These are phyloP conservation scores for Lactarius quietus DNA, from an alignment of 768 basidiomycete species.

Conservation along the genomic window DNA sequence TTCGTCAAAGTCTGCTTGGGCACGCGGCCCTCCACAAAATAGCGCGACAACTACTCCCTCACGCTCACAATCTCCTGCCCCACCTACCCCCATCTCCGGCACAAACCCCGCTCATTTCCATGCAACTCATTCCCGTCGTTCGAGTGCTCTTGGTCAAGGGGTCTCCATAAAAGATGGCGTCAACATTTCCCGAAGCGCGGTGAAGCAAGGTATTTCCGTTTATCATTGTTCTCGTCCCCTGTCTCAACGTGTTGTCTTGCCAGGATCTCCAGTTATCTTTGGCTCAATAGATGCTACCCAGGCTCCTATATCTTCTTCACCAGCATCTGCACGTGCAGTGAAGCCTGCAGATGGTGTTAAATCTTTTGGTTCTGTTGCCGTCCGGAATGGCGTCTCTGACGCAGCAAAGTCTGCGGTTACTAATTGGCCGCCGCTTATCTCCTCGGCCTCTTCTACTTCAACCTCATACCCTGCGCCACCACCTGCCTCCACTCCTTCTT, in stretches of 20 bases:
- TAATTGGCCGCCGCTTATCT: constrained; percentile 26
- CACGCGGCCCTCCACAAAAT: constrained; percentile 89
- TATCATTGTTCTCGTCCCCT: background rate
- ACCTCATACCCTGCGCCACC: constrained; percentile 26
- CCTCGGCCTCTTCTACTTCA: constrained; percentile 31
- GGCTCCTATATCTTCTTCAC: constrained; percentile 79
- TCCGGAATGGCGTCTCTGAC: constrained; percentile 41
- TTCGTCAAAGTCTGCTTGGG: constrained; percentile 84
- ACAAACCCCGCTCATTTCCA: too few relatives aligned
- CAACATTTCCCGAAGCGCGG: constrained; percentile 60
- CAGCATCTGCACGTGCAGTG: constrained; percentile 59
- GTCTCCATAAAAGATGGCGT: constrained; percentile 78
- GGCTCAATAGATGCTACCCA: constrained; percentile 60
- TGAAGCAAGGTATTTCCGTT: constrained; percentile 56
- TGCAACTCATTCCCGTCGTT: too few relatives aligned
- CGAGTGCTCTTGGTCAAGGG: too few relatives aligned
- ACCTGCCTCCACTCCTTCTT: constrained; percentile 26
- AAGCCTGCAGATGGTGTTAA: constrained; percentile 66
- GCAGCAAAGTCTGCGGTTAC: constrained; percentile 21
- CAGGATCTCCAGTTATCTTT: constrained; percentile 41
- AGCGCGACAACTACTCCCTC: too few relatives aligned
- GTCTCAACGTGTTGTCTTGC: constrained; percentile 13
- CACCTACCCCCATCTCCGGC: too few relatives aligned
- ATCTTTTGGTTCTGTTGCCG: constrained; percentile 72
- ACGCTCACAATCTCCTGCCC: too few relatives aligned